These are phyloP conservation scores for Hypoxylon crocopeplum DNA, from an alignment of 495 filamentous ascomycete genomes.

Conservation along the genomic window DNA sequence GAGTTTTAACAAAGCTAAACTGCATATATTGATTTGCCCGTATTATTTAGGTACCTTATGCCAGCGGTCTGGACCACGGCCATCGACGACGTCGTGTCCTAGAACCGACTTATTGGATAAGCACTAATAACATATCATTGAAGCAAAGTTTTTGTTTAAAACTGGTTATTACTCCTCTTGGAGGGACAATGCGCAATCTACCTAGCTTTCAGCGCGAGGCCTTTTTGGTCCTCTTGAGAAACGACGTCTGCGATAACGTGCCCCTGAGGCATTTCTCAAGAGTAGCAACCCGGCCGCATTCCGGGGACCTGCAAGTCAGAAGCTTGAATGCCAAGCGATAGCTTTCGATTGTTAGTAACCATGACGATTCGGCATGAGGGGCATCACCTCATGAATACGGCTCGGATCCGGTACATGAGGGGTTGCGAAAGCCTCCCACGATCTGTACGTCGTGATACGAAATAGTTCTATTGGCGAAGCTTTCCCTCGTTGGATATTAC, in stretches of 20 bases:
- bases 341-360: neutral
- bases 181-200: neutral
- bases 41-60: slow-evolving; percentile 9
- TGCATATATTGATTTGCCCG: slow-evolving; percentile 2
- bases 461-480: neutral
- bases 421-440: neutral
- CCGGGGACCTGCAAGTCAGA: slow-evolving; percentile 4
- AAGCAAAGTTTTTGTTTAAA: slow-evolving; percentile 1
- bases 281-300: slow-evolving; percentile 13
- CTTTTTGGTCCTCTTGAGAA: neutral
- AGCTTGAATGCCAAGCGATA: neutral
- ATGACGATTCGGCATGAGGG: too few species aligned
- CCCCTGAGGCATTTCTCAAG: slow-evolving; percentile 27
- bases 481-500: neutral
- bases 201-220: slow-evolving; percentile 5
- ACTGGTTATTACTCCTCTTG: neutral
- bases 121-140: neutral
- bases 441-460: neutral
- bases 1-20: slow-evolving; percentile 16
- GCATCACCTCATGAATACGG: too few species aligned
- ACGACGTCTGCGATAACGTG: neutral
- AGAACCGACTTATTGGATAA: slow-evolving; percentile 1
- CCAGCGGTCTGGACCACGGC: neutral
- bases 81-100: neutral
- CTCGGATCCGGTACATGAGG: neutral